A percentile compares a stretch with the other conserved stretches of the same genome.
phyloP scores from a whole-genome alignment of 805 yeast species.

The Suhomyces sp. region DNA sequence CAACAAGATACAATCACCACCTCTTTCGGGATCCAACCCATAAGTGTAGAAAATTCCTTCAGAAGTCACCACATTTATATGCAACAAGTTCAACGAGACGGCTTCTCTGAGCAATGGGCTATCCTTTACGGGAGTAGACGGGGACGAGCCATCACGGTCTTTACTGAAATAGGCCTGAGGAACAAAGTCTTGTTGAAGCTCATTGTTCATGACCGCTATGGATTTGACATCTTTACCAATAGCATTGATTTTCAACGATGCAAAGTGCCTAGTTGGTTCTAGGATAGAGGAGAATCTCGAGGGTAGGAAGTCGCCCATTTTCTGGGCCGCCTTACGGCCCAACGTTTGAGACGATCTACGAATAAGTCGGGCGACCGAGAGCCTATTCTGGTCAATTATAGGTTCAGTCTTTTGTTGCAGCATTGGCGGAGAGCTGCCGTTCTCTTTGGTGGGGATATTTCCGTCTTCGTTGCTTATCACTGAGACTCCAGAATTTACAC shows the following conservation, averaged over 20 bases:
- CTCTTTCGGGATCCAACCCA: constrained; percentile 78
- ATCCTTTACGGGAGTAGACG: constrained; percentile 6
- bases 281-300: constrained; percentile 74
- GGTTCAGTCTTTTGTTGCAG: constrained; percentile 47
- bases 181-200: constrained; percentile 28
- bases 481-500: constrained; percentile 29
- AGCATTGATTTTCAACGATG: constrained; percentile 67
- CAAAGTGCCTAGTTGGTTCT: constrained; percentile 91
- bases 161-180: constrained; percentile 26
- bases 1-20: constrained; percentile 86
- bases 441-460: background rate
- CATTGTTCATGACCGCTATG: constrained; percentile 44
- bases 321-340: constrained; percentile 80
- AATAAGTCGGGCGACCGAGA: constrained; percentile 71
- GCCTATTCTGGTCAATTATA: constrained; percentile 63
- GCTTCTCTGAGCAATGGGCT: constrained; percentile 17
- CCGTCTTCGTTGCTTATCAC: constrained; percentile 16
- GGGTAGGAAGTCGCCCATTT: constrained; percentile 85
- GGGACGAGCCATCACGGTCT: constrained; percentile 13
- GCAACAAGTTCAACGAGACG: constrained; percentile 30
- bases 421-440: background rate
- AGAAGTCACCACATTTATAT: constrained; percentile 70
- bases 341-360: constrained; percentile 74
- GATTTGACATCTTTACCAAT: constrained; percentile 40
- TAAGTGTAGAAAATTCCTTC: constrained; percentile 81